phyloP scores from a whole-genome alignment of 2,329 filamentous ascomycete genomes.

The Xylaria sp. region DNA sequence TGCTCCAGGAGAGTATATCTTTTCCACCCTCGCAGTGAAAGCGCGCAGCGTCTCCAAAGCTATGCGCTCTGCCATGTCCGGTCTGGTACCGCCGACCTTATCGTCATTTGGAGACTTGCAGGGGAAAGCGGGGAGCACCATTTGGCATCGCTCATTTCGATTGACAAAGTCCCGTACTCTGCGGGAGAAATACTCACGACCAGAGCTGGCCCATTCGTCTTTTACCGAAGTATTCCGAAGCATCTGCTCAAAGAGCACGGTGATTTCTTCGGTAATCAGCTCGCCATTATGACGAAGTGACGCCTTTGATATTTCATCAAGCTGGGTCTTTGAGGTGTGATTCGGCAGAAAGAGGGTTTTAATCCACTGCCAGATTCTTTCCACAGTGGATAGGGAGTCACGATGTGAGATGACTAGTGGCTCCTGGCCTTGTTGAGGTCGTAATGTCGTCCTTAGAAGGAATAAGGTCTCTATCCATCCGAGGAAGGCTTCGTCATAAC shows the following conservation, averaged over 20 bases:
- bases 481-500: background rate
- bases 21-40: conserved; percentile 40
- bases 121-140: conserved; percentile 47
- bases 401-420: background rate
- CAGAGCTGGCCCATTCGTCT: conserved; percentile 35
- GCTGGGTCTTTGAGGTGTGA: background rate
- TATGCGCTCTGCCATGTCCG: conserved; percentile 45
- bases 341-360: background rate
- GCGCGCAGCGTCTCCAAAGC: conserved; percentile 41
- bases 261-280: conserved; percentile 15
- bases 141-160: conserved; percentile 32
- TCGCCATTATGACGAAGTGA: background rate
- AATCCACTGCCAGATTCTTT: background rate
- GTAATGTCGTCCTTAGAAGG: conserved; percentile 6
- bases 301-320: background rate
- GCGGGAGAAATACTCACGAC: conserved; percentile 31
- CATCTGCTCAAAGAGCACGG: conserved; percentile 33
- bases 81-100: conserved; percentile 42
- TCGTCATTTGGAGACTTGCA: conserved; percentile 47
- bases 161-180: conserved; percentile 35
- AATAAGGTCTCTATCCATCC: conserved; percentile 21
- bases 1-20: conserved; percentile 43
- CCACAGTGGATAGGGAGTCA: background rate
- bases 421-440: background rate
- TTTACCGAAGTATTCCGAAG: conserved; percentile 33